These are phyloP conservation scores for Durotheca rogersii DNA, from an alignment of 495 filamentous ascomycete genomes.

Conservation along the genomic window DNA sequence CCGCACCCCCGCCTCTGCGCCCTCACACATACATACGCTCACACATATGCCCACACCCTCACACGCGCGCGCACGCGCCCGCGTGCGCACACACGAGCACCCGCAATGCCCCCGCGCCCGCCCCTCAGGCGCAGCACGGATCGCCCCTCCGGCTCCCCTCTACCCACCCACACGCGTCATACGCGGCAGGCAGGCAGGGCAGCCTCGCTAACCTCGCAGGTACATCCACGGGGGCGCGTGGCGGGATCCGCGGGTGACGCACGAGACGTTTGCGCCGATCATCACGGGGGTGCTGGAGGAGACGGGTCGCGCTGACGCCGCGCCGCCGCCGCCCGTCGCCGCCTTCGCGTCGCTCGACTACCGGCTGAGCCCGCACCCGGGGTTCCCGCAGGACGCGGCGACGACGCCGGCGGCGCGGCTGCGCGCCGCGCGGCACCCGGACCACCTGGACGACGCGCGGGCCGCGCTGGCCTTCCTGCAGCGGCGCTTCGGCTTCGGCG, in stretches of 20 bases:
- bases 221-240: constrained; percentile 91
- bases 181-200: no score
- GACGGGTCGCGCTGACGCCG: constrained; percentile 17
- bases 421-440: constrained; percentile 63
- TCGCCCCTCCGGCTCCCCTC: no score
- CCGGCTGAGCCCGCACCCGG: constrained; percentile 72
- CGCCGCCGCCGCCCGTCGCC: constrained; percentile 42
- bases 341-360: constrained; percentile 77
- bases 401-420: constrained; percentile 34
- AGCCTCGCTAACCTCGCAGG: constrained; percentile 45
- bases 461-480: constrained; percentile 63
- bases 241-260: constrained; percentile 68
- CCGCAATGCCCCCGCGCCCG: no score
- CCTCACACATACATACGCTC: no score
- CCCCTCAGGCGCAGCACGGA: no score
- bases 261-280: constrained; percentile 51
- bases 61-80: no score
- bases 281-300: constrained; percentile 45
- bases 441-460: constrained; percentile 70
- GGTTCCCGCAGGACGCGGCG: constrained; percentile 52
- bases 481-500: constrained; percentile 49
- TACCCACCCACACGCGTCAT: no score
- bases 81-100: no score
- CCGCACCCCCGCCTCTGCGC: no score
- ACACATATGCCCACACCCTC: no score